Conservation (phyloP, 2,329 filamentous ascomycete species). For the Talaromyces sp. region DNA sequence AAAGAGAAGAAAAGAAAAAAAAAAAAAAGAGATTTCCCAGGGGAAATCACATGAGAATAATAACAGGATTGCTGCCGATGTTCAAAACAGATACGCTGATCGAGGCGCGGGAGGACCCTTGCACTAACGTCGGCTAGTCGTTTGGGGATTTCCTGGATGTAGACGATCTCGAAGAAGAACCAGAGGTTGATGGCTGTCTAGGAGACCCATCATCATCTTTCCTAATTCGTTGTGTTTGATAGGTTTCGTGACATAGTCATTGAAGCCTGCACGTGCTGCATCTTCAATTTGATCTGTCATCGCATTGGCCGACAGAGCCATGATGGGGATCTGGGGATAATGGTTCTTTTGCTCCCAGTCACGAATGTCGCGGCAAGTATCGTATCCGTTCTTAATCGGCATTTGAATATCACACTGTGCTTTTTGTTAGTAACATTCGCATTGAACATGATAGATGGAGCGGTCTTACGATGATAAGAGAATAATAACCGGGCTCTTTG, state of each 20-base stretch:
- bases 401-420: conserved; percentile 54
- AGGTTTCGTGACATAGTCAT: conserved; percentile 54
- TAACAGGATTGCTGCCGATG: too few relatives aligned
- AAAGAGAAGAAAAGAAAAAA: too few relatives aligned
- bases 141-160: conserved; percentile 23
- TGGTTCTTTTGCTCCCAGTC: conserved; percentile 50
- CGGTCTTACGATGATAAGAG: conserved; percentile 50
- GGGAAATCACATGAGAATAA: too few relatives aligned
- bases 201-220: conserved; percentile 53
- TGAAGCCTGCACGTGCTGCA: conserved; percentile 51
- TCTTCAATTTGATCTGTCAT: conserved; percentile 54
- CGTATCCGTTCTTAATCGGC: conserved; percentile 54
- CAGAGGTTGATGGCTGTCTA: conserved; percentile 46
- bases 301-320: conserved; percentile 54
- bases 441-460: neutral
- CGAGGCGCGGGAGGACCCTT: neutral
- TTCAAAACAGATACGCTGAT: neutral
- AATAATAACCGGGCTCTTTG: conserved; percentile 52
- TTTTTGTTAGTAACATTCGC: conserved; percentile 5
- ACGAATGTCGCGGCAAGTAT: conserved; percentile 51
- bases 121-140: conserved; percentile 17
- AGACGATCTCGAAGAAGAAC: conserved; percentile 47
- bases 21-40: too few relatives aligned
- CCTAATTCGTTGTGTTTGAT: conserved; percentile 54
- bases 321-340: conserved; percentile 52